These are phyloP conservation scores for Urochloa ruziziensis DNA, from an alignment of 176 grass and related monocot species.

Conservation along the genomic window DNA sequence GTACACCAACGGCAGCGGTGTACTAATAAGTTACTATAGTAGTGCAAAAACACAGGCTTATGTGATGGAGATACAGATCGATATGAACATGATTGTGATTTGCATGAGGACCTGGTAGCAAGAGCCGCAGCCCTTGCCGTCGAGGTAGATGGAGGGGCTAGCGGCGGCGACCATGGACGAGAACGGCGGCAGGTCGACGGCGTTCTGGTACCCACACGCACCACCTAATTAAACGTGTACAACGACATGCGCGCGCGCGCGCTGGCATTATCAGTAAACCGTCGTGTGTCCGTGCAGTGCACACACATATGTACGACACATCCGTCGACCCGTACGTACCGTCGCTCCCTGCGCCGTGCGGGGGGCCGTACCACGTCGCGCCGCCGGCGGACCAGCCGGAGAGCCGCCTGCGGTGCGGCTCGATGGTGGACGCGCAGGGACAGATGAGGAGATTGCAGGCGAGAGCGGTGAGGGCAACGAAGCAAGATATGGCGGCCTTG, in stretches of 20 bases:
- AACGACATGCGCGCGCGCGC: background rate
- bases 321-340: too few relatives aligned
- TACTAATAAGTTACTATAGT: too few relatives aligned
- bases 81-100: background rate
- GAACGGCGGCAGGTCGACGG: conserved; percentile 57
- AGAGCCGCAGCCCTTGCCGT: conserved; percentile 70
- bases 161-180: conserved; percentile 70
- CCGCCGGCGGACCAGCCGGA: conserved; percentile 39
- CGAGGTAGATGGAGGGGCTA: conserved; percentile 58
- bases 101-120: conserved; percentile 57
- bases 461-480: conserved; percentile 25
- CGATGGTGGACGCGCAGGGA: conserved; percentile 21
- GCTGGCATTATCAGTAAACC: background rate
- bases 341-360: conserved; percentile 54
- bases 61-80: too few relatives aligned
- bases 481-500: background rate
- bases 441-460: background rate
- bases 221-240: conserved; percentile 46
- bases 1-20: too few relatives aligned
- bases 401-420: conserved; percentile 46
- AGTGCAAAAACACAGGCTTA: too few relatives aligned
- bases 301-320: too few relatives aligned
- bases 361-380: conserved; percentile 70
- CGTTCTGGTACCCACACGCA: conserved; percentile 67
- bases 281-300: too few relatives aligned